Base-by-base conservation (phyloP, 345 rosid genomes). In the Linum trigynum region DNA sequence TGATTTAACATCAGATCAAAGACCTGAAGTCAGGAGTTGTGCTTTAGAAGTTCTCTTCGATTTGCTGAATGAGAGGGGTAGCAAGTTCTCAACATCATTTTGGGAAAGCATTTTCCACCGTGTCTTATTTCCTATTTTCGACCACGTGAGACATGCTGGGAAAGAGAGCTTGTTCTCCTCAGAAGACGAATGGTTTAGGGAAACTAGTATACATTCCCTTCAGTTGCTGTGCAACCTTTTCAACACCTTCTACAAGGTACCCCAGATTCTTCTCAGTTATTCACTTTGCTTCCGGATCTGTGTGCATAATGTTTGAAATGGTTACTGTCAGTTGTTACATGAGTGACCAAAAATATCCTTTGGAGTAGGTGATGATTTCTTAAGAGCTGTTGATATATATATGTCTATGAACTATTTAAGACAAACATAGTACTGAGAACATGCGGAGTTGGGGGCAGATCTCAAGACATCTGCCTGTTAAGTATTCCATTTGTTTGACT, bases 91-190 rank as follows among this genome's bases (percentile, higher is more conserved):
- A 43, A 63, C 84, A 51, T 80, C 96, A 64, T 90, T 90, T 72
- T 90, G 97, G 97, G 97, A 88, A 76, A 90, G 96, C 77, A 86
- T 90, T 70, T 90, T 90, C 81, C 91, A 83, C 75, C 92, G 96
- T 8, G 90, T 91, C 69, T 68, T 91, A 79, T 91, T 91, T 76
- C 97, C 97, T 53, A 91, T 91, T 70, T 91, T 91, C 79, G 91
- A 91, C 76, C 91, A 91, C 65, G 92, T 91, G 71, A 88, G 92
- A 42, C 89, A 84, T 71, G 89, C 89, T 77, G 96, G 95, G 73
- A 86, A 82, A 80, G 97, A 88, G 65, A 80, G 87, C 69, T 69
- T 84, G 57, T 63, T 78, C 64, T 77, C 92, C 63, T 81, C 89
- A 4, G 91, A 86, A 59, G 91, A 91, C 64, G 80, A 87, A 66